Base-by-base conservation (phyloP, 2,329 filamentous ascomycete species). In the Alternaria sp. region DNA sequence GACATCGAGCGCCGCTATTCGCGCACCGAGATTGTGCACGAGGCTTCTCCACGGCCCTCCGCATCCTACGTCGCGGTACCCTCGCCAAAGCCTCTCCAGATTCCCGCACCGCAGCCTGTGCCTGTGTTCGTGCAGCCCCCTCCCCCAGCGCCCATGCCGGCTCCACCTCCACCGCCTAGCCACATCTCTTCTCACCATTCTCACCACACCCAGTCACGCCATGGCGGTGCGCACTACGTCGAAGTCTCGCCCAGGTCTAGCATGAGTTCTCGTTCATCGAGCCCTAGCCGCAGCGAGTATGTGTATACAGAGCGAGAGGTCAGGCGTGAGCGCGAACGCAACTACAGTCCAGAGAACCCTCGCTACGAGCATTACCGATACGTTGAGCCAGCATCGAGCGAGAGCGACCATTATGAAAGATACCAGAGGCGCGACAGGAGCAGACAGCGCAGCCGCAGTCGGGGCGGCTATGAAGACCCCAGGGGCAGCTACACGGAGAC, bases 361-460 rank as follows among this genome's bases (percentile, higher is more conserved):
- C 77, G 80, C 20, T 84, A 83, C 67, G 82, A 84, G 65, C 81
- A 80, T 41, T 84, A 81, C 65, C 74, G 83, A 45, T 84, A 85
- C 66, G 80, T 85, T 7, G 80, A 84, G 69, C 75, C 78, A 46
- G 75, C 77, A 51, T 68, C 73, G 57, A 75, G 68, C 46, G 75
- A 74, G 65, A 75, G 65, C 51, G 75, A 75, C 56, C 63, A 72
- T n/a, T 75, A 70, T 47, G 69, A 72, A 57, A 65, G 72, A 55
- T 70, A 69, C 45, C 64, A 70, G 58, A 63, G 73, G 47, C 68
- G 70, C 23, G 66, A 69, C 46, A 63, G 70, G 59, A 78, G 72
- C 62, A 61, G 73, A 49, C 69, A 70, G 61, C 67, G 72, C 64
- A 79, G 78, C 54, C 65, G 70, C 63, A 76, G 72, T 59, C 65